Evolutionary conservation across 805 yeast genomes (phyloP).

Genomic region (Wickerhamiella azyma): DNA sequence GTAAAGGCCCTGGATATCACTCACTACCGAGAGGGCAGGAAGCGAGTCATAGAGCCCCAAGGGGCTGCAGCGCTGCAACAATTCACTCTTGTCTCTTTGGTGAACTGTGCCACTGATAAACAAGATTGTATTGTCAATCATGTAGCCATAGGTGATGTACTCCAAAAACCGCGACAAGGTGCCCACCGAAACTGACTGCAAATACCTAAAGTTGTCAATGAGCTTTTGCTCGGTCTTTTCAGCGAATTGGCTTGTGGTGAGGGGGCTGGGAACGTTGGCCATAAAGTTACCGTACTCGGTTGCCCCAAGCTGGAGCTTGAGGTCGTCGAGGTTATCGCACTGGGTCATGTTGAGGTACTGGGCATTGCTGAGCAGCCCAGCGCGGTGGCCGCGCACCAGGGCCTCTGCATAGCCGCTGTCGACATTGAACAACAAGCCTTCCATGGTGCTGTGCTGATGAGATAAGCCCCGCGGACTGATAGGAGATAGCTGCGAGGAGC

Average conservation of each 20-base stretch:
- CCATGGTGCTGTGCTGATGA: slow-evolving; percentile 39
- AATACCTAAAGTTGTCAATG: slow-evolving; percentile 71
- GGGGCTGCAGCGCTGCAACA: slow-evolving; percentile 85
- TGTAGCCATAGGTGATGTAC: slow-evolving; percentile 86
- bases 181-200: slow-evolving; percentile 71
- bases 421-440: slow-evolving; percentile 82
- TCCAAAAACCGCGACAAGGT: slow-evolving; percentile 75
- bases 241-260: slow-evolving; percentile 79
- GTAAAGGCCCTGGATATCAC: slow-evolving; percentile 87
- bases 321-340: slow-evolving; percentile 88
- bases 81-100: slow-evolving; percentile 80
- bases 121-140: slow-evolving; percentile 94
- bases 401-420: slow-evolving; percentile 89
- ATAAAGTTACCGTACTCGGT: slow-evolving; percentile 92
- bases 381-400: slow-evolving; percentile 84
- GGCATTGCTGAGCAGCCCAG: slow-evolving; percentile 59
- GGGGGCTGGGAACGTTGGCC: slow-evolving; percentile 66
- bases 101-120: slow-evolving; percentile 96
- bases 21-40: slow-evolving; percentile 88
- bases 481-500: background rate
- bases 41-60: slow-evolving; percentile 97
- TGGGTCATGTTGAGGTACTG: slow-evolving; percentile 90
- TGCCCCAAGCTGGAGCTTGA: slow-evolving; percentile 84
- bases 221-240: slow-evolving; percentile 60
- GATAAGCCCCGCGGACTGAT: background rate